Evolutionary conservation across 495 filamentous ascomycete genomes (phyloP).

Genomic region (Daldinia bambusicola): DNA sequence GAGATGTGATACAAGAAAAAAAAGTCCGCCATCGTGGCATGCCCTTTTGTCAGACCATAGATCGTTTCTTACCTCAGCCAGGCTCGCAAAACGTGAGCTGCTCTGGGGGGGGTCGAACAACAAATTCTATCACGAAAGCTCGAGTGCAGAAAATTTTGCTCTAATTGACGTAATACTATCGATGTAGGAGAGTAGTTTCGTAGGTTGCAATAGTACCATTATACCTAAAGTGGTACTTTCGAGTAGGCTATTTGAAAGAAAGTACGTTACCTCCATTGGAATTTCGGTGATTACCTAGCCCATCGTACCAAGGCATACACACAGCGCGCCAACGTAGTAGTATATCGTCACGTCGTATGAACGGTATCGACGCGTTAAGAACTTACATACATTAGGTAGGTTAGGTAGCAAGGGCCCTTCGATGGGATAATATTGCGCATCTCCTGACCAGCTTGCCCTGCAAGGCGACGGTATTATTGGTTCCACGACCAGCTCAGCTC

Average conservation of each 20-base stretch:
- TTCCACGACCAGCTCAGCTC: slow-evolving; percentile 26
- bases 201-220: background rate
- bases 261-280: slow-evolving; percentile 10
- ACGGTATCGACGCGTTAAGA: background rate
- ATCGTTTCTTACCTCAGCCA: slow-evolving; percentile 28
- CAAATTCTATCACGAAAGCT: slow-evolving; percentile 14
- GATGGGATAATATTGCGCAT: slow-evolving; percentile 4
- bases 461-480: slow-evolving; percentile 23
- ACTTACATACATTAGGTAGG: too few species aligned
- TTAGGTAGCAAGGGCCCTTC: background rate
- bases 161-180: background rate
- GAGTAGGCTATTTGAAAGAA: background rate
- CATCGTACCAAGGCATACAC: background rate
- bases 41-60: slow-evolving; percentile 19
- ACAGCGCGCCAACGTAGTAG: background rate
- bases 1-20: slow-evolving; percentile 25
- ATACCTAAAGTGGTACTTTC: background rate
- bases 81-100: slow-evolving; percentile 8
- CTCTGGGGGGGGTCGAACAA: slow-evolving; percentile 8
- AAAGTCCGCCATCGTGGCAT: slow-evolving; percentile 31
- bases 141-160: background rate
- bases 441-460: slow-evolving; percentile 25
- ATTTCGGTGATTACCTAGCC: slow-evolving; percentile 7
- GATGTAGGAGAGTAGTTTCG: background rate
- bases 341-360: slow-evolving; percentile 4